A percentile compares a stretch with the other conserved stretches of the same genome.
These are phyloP conservation scores for Eimeria brunetti DNA, from an alignment of 169 alveolate genomes.

Conservation along the genomic window DNA sequence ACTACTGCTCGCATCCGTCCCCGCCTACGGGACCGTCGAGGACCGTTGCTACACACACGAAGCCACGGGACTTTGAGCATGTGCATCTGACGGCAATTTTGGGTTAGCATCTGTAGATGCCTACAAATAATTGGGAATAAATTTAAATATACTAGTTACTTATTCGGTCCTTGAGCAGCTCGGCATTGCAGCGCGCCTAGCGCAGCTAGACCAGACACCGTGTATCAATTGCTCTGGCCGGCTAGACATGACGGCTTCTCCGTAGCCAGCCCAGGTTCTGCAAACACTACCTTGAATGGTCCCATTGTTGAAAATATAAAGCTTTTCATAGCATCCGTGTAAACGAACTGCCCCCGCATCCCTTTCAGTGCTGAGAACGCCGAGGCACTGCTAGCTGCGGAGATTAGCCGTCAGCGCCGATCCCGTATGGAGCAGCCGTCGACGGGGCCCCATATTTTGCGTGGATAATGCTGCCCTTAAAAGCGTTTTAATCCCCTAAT, in stretches of 20 bases:
- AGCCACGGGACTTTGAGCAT: background rate
- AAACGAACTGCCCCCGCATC: background rate
- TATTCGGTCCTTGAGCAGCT: background rate
- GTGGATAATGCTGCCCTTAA: background rate
- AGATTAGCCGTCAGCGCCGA: background rate
- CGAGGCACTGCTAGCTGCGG: background rate
- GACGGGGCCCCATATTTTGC: background rate
- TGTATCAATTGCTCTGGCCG: background rate
- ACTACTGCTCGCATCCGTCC: too few relatives aligned
- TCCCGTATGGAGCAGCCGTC: background rate
- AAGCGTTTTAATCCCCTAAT: background rate
- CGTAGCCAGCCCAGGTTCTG: background rate
- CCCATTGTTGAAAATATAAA: background rate
- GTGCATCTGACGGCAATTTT: background rate
- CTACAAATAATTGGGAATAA: background rate
- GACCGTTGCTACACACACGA: too few relatives aligned
- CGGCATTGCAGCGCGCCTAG: too few relatives aligned
- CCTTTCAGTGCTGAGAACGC: background rate
- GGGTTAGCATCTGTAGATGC: background rate
- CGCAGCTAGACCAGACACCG: too few relatives aligned
- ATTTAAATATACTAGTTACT: background rate
- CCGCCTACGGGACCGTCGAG: too few relatives aligned
- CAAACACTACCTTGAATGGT: background rate
- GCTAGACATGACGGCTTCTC: background rate
- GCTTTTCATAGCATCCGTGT: background rate